Evolutionary conservation across 2,329 filamentous ascomycete genomes (phyloP), one percentile per base, ranked within the genome.

Genomic region (Ilyonectria robusta): DNA sequence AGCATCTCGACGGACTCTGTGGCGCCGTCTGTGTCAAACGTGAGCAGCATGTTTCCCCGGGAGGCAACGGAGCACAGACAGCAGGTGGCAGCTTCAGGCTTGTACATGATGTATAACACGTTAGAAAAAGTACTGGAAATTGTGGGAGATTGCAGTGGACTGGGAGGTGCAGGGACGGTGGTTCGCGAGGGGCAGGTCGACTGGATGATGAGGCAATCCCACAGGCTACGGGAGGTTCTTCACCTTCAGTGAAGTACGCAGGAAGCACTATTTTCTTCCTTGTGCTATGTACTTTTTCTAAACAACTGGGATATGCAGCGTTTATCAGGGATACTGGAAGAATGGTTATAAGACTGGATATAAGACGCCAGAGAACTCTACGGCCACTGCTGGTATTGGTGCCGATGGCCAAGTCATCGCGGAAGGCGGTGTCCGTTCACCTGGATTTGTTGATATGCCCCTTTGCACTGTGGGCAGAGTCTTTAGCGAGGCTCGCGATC

Each of bases 161-260:
- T 59, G 3, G 4, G 40, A 44, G 13, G 54, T n/a, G 19, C 35
- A 26, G 26, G 40, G 4, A 23, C 17, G 31, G 29, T 26, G n/a
- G 15, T 50, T 59, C 56, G 56, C 31, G 56, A 59, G 13, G 42
- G 56, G 44, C 56, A 59, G 42, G 31, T 48, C 29, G 40, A 46
- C 8, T 59, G 56, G 56, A 59, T 59, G 31, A 59, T 13, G 13
- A 19, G 29, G 21, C 56, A 48, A 31, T 31, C 21, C 44, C n/a
- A 19, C 17, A 40, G 53, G 37, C 51, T 63, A 13, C 15, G 51
- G 31, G 19, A 51, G 10, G 33, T 57, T 29, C 60, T 62, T 42
- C 21, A 23, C 37, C 10, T 26, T 48, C 40, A 62, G 31, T 19
- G 21, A 47, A 15, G 21, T 21, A 47, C 13, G 9, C 6, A 3